A percentile compares a stretch with the other conserved stretches of the same genome.
Conservation (phyloP, 768 basidiomycete species). For the Kwoniella bestiolae region DNA sequence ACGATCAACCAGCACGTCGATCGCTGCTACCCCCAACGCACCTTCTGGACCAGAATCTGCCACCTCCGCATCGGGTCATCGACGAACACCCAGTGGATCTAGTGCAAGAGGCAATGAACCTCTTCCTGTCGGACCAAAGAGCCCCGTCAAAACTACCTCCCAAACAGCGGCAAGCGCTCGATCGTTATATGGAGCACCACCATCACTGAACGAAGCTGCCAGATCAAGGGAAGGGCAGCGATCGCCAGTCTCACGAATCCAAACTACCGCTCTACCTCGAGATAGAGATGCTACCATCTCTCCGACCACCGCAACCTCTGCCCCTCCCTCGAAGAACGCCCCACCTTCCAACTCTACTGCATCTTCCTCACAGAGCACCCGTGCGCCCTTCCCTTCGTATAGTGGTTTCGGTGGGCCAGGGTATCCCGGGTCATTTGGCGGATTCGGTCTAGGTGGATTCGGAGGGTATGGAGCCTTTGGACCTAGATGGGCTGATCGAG, state of each 20-base stretch:
- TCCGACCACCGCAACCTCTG: background rate
- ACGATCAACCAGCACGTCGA: conserved; percentile 9
- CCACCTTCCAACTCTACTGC: conserved; percentile 1
- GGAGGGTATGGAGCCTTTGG: conserved; percentile 20
- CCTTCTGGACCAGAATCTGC: background rate
- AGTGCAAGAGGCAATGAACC: conserved; percentile 14
- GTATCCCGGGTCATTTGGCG: conserved; percentile 17
- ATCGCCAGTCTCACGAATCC: conserved; percentile 5
- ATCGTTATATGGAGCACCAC: conserved; percentile 19
- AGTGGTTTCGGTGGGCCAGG: background rate
- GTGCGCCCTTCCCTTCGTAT: conserved; percentile 3
- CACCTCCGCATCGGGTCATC: conserved; percentile 12
- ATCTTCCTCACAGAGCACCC: background rate
- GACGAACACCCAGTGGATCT: conserved; percentile 23
- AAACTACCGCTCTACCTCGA: conserved; percentile 17
- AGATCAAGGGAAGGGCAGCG: conserved; percentile 11
- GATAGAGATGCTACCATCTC: conserved; percentile 17
- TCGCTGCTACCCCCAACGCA: conserved; percentile 4
- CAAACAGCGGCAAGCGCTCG: conserved; percentile 3
- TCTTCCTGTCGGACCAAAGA: conserved; percentile 6
- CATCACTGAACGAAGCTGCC: conserved; percentile 4
- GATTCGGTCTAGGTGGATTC: conserved; percentile 28
- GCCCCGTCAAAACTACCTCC: conserved; percentile 20
- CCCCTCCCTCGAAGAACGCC: background rate
- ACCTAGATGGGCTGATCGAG: conserved; percentile 16